A percentile compares a stretch with the other conserved stretches of the same genome.
Evolutionary conservation across 768 basidiomycete genomes (phyloP).

Genomic region (Termitomyces sp.): DNA sequence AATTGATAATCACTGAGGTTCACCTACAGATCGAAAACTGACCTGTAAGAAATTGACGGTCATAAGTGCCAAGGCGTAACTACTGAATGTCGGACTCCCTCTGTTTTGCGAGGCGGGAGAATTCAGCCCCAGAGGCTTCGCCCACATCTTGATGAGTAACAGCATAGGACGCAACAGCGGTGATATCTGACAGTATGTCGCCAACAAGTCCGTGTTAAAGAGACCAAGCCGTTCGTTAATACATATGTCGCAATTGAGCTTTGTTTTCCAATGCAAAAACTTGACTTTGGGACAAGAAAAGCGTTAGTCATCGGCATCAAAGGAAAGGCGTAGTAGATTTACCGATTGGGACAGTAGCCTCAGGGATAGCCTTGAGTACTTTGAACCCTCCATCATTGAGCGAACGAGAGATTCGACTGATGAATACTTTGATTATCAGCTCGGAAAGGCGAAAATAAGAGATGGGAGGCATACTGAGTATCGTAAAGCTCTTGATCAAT

Average conservation of each 20-base stretch:
- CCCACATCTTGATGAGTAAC: constrained; percentile 56
- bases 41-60: constrained; percentile 60
- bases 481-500: constrained; percentile 25
- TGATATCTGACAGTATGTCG: constrained; percentile 44
- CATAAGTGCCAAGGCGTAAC: constrained; percentile 62
- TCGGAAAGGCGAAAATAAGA: not conserved
- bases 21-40: not conserved
- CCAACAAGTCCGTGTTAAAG: constrained; percentile 48
- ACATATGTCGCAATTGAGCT: constrained; percentile 52
- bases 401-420: constrained; percentile 28
- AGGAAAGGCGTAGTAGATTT: not conserved
- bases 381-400: constrained; percentile 33
- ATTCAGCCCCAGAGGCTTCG: constrained; percentile 51
- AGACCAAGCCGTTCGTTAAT: constrained; percentile 60
- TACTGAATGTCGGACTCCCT: constrained; percentile 46
- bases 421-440: not conserved
- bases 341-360: constrained; percentile 44
- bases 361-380: constrained; percentile 25
- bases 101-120: constrained; percentile 27
- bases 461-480: constrained; percentile 7
- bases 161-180: constrained; percentile 45
- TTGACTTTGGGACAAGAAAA: constrained; percentile 39
- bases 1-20: not conserved
- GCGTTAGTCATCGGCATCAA: not conserved
- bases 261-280: constrained; percentile 40